Evolutionary conservation across 83 land plant species (phyloP).

Genomic region (Thuja plicata): DNA sequence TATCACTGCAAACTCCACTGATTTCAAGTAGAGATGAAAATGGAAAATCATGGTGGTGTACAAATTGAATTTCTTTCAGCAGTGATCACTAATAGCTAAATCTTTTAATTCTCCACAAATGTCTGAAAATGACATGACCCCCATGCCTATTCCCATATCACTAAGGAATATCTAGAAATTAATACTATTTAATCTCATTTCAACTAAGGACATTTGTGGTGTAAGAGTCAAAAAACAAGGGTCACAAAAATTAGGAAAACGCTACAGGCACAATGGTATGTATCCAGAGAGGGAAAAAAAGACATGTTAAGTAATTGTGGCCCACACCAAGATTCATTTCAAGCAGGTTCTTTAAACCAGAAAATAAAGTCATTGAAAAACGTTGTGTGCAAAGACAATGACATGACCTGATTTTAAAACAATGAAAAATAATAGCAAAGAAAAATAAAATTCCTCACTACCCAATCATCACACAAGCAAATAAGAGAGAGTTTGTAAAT

Average conservation of each 20-base stretch:
- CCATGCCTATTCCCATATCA: no score
- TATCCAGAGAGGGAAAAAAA: background rate
- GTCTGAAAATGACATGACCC: background rate
- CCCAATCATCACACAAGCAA: background rate
- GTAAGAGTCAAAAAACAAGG: background rate
- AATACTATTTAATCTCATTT: background rate
- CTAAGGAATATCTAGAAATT: background rate
- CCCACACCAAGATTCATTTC: background rate
- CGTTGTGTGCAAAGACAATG: background rate
- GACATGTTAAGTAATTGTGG: background rate
- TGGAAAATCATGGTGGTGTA: background rate
- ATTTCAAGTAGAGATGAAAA: background rate
- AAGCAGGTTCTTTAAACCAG: background rate
- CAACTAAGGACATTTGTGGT: background rate
- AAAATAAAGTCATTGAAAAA: background rate
- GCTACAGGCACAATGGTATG: background rate
- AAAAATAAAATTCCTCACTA: background rate
- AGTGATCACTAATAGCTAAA: background rate
- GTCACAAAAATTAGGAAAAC: background rate
- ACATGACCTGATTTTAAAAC: background rate
- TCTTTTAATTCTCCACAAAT: background rate
- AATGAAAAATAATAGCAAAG: background rate
- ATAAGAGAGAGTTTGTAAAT: background rate
- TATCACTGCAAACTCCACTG: background rate
- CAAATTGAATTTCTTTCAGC: background rate